Evolutionary conservation across 495 filamentous ascomycete species (phyloP).

Genomic region (Astrothelium subdiscretum): DNA sequence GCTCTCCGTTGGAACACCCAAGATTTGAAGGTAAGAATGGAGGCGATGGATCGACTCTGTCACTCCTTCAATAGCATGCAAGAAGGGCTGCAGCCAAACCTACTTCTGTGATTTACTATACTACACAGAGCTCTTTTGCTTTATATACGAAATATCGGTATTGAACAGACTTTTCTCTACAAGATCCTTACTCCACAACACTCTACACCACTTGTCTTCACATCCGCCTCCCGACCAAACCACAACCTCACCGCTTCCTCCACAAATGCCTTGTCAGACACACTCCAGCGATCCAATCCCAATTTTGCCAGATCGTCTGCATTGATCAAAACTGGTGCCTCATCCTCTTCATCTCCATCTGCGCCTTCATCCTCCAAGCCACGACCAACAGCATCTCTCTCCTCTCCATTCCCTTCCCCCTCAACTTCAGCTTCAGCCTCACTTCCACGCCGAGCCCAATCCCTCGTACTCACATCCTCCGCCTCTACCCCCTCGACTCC

Average conservation of each 20-base stretch:
- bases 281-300: constrained; percentile 83
- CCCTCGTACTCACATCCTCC: constrained; percentile 34
- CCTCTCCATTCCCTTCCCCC: constrained; percentile 9
- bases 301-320: constrained; percentile 64
- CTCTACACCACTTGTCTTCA: constrained; percentile 61
- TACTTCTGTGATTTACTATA: too few relatives aligned
- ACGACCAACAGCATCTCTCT: constrained; percentile 17
- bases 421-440: constrained; percentile 33
- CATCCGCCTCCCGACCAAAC: constrained; percentile 56
- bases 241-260: constrained; percentile 54
- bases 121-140: too few relatives aligned
- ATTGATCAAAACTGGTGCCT: constrained; percentile 38
- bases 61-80: too few relatives aligned
- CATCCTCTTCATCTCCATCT: constrained; percentile 23
- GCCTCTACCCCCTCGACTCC: constrained; percentile 53
- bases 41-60: too few relatives aligned
- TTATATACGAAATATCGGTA: too few relatives aligned
- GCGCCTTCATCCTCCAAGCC: constrained; percentile 16
- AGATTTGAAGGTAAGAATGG: too few relatives aligned
- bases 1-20: too few relatives aligned
- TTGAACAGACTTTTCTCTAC: constrained; percentile 23
- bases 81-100: too few relatives aligned
- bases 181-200: constrained; percentile 75
- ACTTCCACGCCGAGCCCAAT: neutral
- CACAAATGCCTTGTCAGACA: constrained; percentile 61